A percentile compares a stretch with the other conserved stretches of the same genome.
Conservation (phyloP, 805 yeast genomes). For the Teunomyces pallodes region DNA sequence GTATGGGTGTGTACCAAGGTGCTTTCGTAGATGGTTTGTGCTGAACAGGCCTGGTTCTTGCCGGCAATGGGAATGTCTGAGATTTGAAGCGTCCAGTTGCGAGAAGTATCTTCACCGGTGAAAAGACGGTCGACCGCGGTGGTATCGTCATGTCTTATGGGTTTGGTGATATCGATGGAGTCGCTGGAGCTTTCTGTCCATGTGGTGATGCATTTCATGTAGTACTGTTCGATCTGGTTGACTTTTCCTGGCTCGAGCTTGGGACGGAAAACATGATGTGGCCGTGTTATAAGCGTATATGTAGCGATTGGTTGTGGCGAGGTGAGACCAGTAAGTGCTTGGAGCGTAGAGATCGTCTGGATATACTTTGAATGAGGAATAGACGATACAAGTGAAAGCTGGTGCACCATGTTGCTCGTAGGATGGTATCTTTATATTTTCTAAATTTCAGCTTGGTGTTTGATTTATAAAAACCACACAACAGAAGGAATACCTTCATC, state of each 20-base stretch:
- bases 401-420: constrained; percentile 48
- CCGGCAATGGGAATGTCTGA: constrained; percentile 80
- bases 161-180: constrained; percentile 23
- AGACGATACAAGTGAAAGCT: constrained; percentile 46
- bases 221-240: constrained; percentile 55
- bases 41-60: constrained; percentile 56
- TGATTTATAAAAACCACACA: no score
- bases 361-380: constrained; percentile 41
- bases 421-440: neutral
- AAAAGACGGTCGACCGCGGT: constrained; percentile 31
- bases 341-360: constrained; percentile 46
- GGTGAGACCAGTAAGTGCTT: constrained; percentile 50
- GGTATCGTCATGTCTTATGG: constrained; percentile 18
- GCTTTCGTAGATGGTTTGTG: constrained; percentile 62
- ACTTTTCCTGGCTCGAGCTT: constrained; percentile 55
- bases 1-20: constrained; percentile 52
- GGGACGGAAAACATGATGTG: constrained; percentile 51
- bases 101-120: constrained; percentile 16
- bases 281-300: constrained; percentile 50
- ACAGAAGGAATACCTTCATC: no score
- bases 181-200: constrained; percentile 35
- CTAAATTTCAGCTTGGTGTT: no score
- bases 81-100: constrained; percentile 61
- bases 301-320: constrained; percentile 44
- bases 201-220: constrained; percentile 46